phyloP scores from a whole-genome alignment of 148 eudicot species.

The Camellia lanceoleosa region DNA sequence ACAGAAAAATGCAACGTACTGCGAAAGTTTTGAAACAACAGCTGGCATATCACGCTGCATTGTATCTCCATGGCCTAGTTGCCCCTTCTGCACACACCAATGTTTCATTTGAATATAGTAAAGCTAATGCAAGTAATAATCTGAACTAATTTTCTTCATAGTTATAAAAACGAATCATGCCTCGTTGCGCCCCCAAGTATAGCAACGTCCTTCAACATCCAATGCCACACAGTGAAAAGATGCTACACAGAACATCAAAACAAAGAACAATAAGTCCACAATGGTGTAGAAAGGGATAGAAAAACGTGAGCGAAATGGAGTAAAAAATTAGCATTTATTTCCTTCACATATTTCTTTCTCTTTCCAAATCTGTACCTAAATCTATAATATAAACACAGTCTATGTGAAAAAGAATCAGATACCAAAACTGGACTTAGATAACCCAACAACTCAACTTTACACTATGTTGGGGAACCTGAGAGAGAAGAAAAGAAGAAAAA shows the following conservation, averaged over 20 bases:
- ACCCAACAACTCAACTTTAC: no score
- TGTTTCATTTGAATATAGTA: not conserved
- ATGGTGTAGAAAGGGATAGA: no score
- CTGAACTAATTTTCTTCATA: not conserved
- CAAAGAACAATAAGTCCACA: constrained; percentile 5
- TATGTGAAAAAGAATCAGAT: no score
- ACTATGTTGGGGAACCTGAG: no score
- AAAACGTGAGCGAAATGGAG: no score
- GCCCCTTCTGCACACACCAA: constrained; percentile 62
- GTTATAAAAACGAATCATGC: constrained; percentile 30
- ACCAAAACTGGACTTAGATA: no score
- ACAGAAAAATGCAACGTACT: constrained; percentile 39
- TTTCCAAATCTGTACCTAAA: no score
- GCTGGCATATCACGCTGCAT: constrained; percentile 88
- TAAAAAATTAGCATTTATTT: no score
- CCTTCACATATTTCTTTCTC: no score
- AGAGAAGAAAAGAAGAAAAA: no score
- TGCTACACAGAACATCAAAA: constrained; percentile 47
- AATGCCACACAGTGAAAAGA: constrained; percentile 94
- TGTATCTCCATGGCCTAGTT: constrained; percentile 93
- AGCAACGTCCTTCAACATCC: constrained; percentile 91
- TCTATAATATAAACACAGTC: no score
- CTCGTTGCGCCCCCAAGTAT: constrained; percentile 97
- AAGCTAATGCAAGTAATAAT: not conserved
- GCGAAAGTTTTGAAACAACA: constrained; percentile 63